Evolutionary conservation across 208 protist species (phyloP), one percentile per base, ranked within the genome.

Genomic region (Acanthamoeba rhysodes): DNA sequence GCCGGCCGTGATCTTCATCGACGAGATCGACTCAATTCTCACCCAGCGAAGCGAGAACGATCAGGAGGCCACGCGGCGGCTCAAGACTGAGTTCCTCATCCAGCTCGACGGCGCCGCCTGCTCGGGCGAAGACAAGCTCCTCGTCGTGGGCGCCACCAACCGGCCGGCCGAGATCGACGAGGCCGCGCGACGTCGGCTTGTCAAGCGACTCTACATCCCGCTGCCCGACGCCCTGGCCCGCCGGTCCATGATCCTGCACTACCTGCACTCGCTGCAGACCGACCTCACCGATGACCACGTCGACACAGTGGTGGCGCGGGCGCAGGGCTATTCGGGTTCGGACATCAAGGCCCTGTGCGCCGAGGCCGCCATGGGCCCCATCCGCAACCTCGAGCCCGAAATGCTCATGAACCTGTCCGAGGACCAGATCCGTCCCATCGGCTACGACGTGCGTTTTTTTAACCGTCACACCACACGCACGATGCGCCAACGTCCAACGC

Each of bases 31-130:
- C 94, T 98, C 98, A 1, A 48, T 99, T 27, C 96, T 98, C 10
- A 96, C 95, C 0, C 95, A 97, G 84, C 64, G 97, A 14, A 82
- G 50, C 20, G 72, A 96, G 80, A 64, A 90, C 84, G 97, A 98
- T 68, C 96, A 98, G 90, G 99, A 99, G 64, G 96, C 98, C 3
- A 97, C 96, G 7, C 84, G 99, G 32, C 95, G 99, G 18, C 94
- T 99, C 66, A 99, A 99, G 96, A 99, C 98, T 0, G 99, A 99
- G 87, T 98, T 99, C 90, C 97, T 99, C 37, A 95, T 99, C 37
- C 98, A 99, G 95, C 96, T 99, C 64, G 98, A 99, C 90, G 98
- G 98, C 37, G 95, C 96, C 50, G 95, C 55, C 10, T 96, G 95
- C 24, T 92, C 32, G 1, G 55, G 53, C 32, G 87, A 96, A 20